These are phyloP conservation scores for Fusarium cicatricum DNA, from an alignment of 2,329 filamentous ascomycete species.

Conservation along the genomic window DNA sequence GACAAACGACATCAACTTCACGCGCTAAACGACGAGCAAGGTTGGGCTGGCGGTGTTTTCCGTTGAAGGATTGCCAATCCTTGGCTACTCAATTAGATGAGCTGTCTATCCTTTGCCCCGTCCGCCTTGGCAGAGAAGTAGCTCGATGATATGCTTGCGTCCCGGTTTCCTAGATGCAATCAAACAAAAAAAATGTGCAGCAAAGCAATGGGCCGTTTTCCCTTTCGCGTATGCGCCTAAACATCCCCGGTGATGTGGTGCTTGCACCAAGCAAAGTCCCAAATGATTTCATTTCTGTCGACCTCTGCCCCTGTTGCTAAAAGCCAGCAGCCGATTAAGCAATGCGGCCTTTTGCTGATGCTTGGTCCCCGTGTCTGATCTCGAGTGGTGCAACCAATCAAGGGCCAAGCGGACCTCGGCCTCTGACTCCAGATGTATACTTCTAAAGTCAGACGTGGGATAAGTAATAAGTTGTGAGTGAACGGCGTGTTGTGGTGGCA, in stretches of 20 bases:
- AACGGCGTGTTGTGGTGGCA: constrained; percentile 11
- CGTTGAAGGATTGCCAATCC: constrained; percentile 18
- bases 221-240: constrained; percentile 6
- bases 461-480: constrained; percentile 7
- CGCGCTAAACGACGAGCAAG: not conserved
- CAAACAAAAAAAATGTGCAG: constrained; percentile 9
- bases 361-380: constrained; percentile 29
- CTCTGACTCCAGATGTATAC: constrained; percentile 64
- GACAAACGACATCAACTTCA: not conserved
- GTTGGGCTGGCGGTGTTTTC: not conserved
- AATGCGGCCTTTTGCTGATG: constrained; percentile 32
- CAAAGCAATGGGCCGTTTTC: constrained; percentile 11
- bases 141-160: constrained; percentile 7
- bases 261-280: constrained; percentile 22
- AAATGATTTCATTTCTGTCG: constrained; percentile 12
- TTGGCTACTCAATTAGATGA: constrained; percentile 11
- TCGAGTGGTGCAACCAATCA: constrained; percentile 60
- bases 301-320: constrained; percentile 17
- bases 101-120: constrained; percentile 11
- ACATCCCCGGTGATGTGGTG: constrained; percentile 10
- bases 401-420: constrained; percentile 71
- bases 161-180: constrained; percentile 15
- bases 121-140: constrained; percentile 8
- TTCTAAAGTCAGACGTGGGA: constrained; percentile 14
- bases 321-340: constrained; percentile 29